A percentile compares a stretch with the other conserved stretches of the same genome.
Conservation (phyloP, 225 moss, liverwort and hornwort species). For the Polytrichum commune region DNA sequence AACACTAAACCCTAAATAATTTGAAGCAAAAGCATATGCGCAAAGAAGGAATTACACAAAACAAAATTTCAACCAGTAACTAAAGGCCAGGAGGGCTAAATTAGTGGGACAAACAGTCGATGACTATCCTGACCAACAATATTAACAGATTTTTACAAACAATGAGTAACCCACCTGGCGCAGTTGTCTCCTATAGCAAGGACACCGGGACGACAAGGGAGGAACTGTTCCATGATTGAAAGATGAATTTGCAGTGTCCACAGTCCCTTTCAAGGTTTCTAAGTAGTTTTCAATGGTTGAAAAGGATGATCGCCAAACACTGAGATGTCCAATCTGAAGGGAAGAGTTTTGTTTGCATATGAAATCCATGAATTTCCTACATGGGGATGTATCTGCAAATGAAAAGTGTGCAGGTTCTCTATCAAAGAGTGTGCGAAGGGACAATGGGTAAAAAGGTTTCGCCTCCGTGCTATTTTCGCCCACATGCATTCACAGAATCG, state of each 20-base stretch:
- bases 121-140: too few species aligned
- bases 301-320: constrained; percentile 20
- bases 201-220: constrained; percentile 19
- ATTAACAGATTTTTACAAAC: neutral
- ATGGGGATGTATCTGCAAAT: constrained; percentile 16
- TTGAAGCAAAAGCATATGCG: too few species aligned
- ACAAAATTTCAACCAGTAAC: neutral
- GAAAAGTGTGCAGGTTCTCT: constrained; percentile 26
- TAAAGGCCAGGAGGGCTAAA: neutral
- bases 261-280: constrained; percentile 6
- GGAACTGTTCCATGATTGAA: constrained; percentile 7
- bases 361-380: constrained; percentile 19
- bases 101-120: too few species aligned
- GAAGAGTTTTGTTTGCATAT: constrained; percentile 38
- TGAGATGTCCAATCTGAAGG: constrained; percentile 26
- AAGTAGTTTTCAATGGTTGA: constrained; percentile 9
- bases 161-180: constrained; percentile 23
- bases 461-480: constrained; percentile 49
- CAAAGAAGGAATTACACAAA: too few species aligned
- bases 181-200: constrained; percentile 26
- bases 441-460: constrained; percentile 58
- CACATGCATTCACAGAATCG: constrained; percentile 14
- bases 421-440: constrained; percentile 45
- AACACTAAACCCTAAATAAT: constrained; percentile 1
- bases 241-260: constrained; percentile 2